Evolutionary conservation across 306 rosid genomes (phyloP).

Genomic region (Rosa chinensis): DNA sequence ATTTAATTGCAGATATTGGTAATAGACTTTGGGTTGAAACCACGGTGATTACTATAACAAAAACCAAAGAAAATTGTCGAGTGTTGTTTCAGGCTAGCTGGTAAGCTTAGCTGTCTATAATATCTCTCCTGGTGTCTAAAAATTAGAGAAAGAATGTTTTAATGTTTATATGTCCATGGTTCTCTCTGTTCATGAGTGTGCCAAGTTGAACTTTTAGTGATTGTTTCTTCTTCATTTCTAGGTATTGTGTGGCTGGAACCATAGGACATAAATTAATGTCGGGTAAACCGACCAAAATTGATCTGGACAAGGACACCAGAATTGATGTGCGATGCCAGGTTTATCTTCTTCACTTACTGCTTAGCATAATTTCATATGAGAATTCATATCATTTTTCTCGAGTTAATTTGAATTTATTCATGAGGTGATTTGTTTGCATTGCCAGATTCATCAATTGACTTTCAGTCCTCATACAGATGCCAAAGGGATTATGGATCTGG

Average conservation of each 20-base stretch:
- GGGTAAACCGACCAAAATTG: slow-evolving; percentile 67
- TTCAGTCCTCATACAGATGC: slow-evolving; percentile 95
- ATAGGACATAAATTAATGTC: slow-evolving; percentile 84
- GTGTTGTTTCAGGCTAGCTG: background rate
- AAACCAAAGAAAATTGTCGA: background rate
- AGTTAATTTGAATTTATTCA: background rate
- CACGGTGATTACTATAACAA: background rate
- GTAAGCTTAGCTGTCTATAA: background rate
- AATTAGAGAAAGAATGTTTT: background rate
- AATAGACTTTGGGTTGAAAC: background rate
- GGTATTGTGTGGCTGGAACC: slow-evolving; percentile 86
- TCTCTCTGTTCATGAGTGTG: background rate
- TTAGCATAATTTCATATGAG: background rate
- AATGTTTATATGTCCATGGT: background rate
- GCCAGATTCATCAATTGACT: slow-evolving; percentile 88
- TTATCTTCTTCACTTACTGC: slow-evolving; percentile 24
- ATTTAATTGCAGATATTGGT: background rate
- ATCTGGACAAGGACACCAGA: slow-evolving; percentile 64
- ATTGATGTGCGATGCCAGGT: slow-evolving; percentile 90
- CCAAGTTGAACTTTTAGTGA: background rate
- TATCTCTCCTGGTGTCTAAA: background rate
- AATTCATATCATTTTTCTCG: background rate
- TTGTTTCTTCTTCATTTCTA: slow-evolving; percentile 27
- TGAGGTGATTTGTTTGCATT: slow-evolving; percentile 17
- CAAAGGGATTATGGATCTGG: slow-evolving; percentile 96